Base-by-base conservation (phyloP, 1,139 yeast species). In the Pichia kudriavzevii region DNA sequence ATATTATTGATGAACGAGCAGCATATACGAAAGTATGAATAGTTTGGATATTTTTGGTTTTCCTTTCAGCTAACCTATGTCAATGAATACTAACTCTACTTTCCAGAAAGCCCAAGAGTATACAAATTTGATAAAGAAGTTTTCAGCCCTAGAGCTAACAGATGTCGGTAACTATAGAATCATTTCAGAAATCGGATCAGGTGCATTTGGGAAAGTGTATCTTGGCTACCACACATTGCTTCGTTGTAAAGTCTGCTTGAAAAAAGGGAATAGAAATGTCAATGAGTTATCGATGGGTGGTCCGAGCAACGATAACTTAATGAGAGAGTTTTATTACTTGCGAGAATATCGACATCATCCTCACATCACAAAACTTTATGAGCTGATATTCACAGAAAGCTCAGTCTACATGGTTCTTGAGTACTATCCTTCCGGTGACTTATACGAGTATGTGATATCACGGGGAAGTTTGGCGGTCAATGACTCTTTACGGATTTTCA, bases 171-270 rank as follows among this genome's bases (percentile, higher is more conserved):
- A 80, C 56, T 88, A 88, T 53, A 64, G 67, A 37, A 74, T 88
- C 10, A 53, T 75, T 9, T 66, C 75, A 41, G 84, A 77, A 41
- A 77, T 88, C 15, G 96, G 95, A 2, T 87, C 83, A 50, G 95
- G 95, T 1, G 75, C 94, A 10, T 91, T 87, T 65, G 96, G 97
- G 7, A 83, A 82, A 51, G 95, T 87, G 1, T 91, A 81, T 53
- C 62, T 88, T 28, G 97, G 95, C 1, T 64, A 65, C 22, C 97
- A 91, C 53, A 69, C 70, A 31, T 65, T 85, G 32, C 69, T 94
- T 9, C 75, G 76, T 40, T 67, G 76, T 16, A 78, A 79, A 49
- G 94, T 84, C 4, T 97, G 93, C 20, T 59, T 91, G 39, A 91
- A 91, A 52, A 80, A 91, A 40, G 94, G 96, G 2, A 66, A 72